phyloP scores from a whole-genome alignment of 2,329 filamentous ascomycete species.

The Pseudogymnoascus sp. region DNA sequence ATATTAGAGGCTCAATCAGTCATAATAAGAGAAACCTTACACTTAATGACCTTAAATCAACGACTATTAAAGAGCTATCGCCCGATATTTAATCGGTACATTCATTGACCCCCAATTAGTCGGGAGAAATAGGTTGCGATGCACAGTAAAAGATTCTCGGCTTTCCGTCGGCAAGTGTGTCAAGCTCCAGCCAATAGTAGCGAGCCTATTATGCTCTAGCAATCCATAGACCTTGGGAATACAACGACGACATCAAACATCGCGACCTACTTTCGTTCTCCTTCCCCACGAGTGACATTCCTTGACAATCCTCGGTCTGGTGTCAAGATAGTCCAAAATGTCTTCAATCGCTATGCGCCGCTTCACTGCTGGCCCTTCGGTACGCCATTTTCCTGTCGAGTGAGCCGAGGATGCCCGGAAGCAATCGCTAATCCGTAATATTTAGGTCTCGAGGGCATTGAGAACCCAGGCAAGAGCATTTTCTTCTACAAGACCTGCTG shows the following conservation, averaged over 20 bases:
- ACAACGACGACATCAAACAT: conserved; percentile 9
- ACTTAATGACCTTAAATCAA: background rate
- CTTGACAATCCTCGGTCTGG: conserved; percentile 8
- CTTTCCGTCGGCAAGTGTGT: conserved; percentile 10
- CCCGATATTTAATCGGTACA: background rate
- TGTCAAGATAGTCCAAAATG: conserved; percentile 37
- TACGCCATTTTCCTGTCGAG: conserved; percentile 33
- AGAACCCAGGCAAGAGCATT: conserved; percentile 67
- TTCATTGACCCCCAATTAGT: background rate
- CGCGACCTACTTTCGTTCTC: conserved; percentile 5
- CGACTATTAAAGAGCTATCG: background rate
- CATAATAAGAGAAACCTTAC: background rate
- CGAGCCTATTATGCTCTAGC: conserved; percentile 9
- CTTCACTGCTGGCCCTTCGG: conserved; percentile 47
- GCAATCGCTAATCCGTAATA: conserved; percentile 16
- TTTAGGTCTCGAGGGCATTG: conserved; percentile 29
- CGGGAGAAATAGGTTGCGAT: conserved; percentile 1
- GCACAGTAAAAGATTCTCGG: conserved; percentile 4
- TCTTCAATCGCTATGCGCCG: conserved; percentile 58
- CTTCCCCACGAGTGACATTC: conserved; percentile 8
- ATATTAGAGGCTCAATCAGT: background rate
- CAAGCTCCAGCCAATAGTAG: conserved; percentile 6
- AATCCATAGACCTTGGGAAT: background rate
- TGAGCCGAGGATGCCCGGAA: conserved; percentile 19
- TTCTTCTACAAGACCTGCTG: conserved; percentile 74